Evolutionary conservation across 164 flowering plant species (phyloP).

Genomic region (Saururus chinensis): DNA sequence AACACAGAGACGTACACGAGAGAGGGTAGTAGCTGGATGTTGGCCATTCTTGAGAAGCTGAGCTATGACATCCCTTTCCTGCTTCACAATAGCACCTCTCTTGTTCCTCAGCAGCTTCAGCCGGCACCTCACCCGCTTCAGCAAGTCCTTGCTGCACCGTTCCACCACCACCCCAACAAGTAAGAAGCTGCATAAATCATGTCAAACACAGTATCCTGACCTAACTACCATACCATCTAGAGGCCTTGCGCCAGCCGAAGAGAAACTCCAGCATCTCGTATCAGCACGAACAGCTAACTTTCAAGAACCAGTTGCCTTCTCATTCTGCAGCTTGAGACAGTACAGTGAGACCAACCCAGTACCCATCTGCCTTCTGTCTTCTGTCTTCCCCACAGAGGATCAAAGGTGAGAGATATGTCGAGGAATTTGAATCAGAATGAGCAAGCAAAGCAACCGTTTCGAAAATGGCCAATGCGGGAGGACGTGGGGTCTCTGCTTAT

Average conservation of each 20-base stretch:
- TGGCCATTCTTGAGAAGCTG: conserved; percentile 49
- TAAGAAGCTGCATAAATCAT: not conserved
- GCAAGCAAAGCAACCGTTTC: not conserved
- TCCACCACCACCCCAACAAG: not conserved
- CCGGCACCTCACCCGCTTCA: conserved; percentile 48
- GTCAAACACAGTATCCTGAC: not conserved
- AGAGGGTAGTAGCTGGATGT: conserved; percentile 31
- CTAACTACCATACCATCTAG: conserved; percentile 4
- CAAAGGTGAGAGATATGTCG: not conserved
- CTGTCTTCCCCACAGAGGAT: not conserved
- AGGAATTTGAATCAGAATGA: not conserved
- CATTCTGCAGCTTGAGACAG: not conserved
- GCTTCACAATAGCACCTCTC: conserved; percentile 39
- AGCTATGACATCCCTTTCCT: conserved; percentile 41
- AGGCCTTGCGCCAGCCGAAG: conserved; percentile 10
- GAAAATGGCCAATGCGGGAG: not conserved
- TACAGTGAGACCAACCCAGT: not conserved
- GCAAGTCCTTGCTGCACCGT: conserved; percentile 55
- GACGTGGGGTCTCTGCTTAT: not conserved
- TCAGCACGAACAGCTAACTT: not conserved
- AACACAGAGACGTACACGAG: conserved; percentile 26
- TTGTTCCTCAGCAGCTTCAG: conserved; percentile 63
- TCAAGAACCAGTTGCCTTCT: not conserved
- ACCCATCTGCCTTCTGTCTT: not conserved
- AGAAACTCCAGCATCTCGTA: conserved; percentile 5